Evolutionary conservation across 768 basidiomycete species (phyloP), one percentile per base, ranked within the genome.

Genomic region (Fomitopsis pulvina): DNA sequence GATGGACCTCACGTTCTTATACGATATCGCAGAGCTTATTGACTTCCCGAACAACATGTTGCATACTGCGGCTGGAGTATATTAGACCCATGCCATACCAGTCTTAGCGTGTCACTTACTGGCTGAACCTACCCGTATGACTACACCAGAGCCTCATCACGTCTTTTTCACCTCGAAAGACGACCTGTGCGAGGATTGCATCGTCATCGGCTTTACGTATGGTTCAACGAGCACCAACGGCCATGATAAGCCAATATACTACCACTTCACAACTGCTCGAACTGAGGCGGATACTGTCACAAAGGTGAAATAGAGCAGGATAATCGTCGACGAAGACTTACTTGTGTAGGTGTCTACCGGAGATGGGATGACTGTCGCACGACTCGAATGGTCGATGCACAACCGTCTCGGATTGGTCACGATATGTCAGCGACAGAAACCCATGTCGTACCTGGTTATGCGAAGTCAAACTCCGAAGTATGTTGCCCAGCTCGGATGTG

Each of bases 111-210:
- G 30, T 47, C 46, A 37, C 14, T 39, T 22, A 22, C 22, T 42
- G n/a, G 26, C 30, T 25, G 28, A 18, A n/a, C 45, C 28, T 22
- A n/a, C 26, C 42, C 42, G 34, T 45, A 18, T 51, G 20, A 42
- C 53, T 38, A 20, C 51, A 26, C 22, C 44, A 10, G 28, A 42
- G 41, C 42, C 39, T 21, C 54, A 55, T 48, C 63, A 64, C 37
- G 56, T 87, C 28, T 85, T 77, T 67, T 87, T 87, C 72, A 82
- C 83, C 41, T 81, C 83, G 48, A 70, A 71, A 60, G 80, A 82
- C 63, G 76, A 87, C 68, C 83, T 85, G 40, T 78, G 84, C 48
- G 59, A 76, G 50, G 74, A 71, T 51, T 83, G 80, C 61, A 73
- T 80, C 51, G 67, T 87, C 68, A 85, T 87, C 56, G 83, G 85